These are phyloP conservation scores for Nicotiana tabacum DNA, from an alignment of 257 asterid species.

Conservation along the genomic window DNA sequence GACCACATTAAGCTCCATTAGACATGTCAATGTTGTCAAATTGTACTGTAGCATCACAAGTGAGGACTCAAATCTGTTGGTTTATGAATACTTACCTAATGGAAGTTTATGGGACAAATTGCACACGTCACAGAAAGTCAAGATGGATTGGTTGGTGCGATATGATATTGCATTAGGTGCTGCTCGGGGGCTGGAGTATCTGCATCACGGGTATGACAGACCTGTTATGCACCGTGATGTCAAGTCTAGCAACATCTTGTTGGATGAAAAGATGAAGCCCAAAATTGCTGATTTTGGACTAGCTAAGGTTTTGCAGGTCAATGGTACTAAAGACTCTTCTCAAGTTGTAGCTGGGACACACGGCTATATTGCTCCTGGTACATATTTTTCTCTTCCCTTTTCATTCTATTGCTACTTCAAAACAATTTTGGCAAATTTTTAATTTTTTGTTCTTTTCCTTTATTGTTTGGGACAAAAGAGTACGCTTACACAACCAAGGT, in stretches of 20 bases:
- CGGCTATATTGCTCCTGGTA: conserved; percentile 49
- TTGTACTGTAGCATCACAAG: conserved; percentile 38
- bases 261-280: conserved; percentile 39
- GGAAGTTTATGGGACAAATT: conserved; percentile 44
- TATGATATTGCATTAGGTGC: conserved; percentile 40
- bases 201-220: conserved; percentile 41
- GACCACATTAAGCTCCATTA: conserved; percentile 32
- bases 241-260: conserved; percentile 43
- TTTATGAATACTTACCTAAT: conserved; percentile 37
- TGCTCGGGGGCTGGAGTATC: conserved; percentile 42
- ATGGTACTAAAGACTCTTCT: conserved; percentile 22
- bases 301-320: conserved; percentile 29
- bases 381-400: not conserved
- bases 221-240: conserved; percentile 41
- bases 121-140: conserved; percentile 19
- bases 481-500: conserved; percentile 33
- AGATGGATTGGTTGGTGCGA: conserved; percentile 39
- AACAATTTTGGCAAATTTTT: not conserved
- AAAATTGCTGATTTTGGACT: conserved; percentile 47
- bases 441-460: not conserved
- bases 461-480: conserved; percentile 21
- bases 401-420: not conserved
- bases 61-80: conserved; percentile 43
- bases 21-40: conserved; percentile 46
- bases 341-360: conserved; percentile 34